Evolutionary conservation across 1,284 basidiomycete species (phyloP).

Genomic region (Cronartium quercuum): DNA sequence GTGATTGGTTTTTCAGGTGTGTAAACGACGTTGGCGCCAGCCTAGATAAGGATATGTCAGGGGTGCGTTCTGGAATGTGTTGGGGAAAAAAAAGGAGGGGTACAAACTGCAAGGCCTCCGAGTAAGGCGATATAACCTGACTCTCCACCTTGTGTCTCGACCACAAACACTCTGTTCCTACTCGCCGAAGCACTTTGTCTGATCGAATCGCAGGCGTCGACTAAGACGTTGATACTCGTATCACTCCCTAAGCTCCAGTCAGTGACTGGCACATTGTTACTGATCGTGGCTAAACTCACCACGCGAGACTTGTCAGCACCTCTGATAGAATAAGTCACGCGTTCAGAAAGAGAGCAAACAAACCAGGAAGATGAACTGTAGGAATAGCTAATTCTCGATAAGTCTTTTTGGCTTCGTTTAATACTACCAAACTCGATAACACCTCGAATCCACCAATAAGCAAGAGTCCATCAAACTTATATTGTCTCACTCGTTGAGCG

Average conservation of each 20-base stretch:
- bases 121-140: constrained; percentile 93
- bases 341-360: neutral
- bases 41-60: constrained; percentile 54
- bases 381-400: constrained; percentile 91
- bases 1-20: constrained; percentile 86
- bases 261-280: constrained; percentile 95
- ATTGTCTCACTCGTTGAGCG: constrained; percentile 82
- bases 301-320: neutral
- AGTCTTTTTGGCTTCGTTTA: constrained; percentile 70
- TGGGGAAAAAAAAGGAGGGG: neutral
- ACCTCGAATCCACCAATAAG: constrained; percentile 96
- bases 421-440: constrained; percentile 68
- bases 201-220: constrained; percentile 94
- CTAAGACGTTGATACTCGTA: constrained; percentile 92
- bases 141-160: constrained; percentile 94
- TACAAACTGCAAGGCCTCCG: constrained; percentile 82
- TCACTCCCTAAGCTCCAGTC: constrained; percentile 93
- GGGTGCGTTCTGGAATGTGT: constrained; percentile 21
- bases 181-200: constrained; percentile 95
- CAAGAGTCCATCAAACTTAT: constrained; percentile 71
- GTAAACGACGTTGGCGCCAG: constrained; percentile 86
- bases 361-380: constrained; percentile 72
- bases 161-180: constrained; percentile 89
- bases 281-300: constrained; percentile 67
- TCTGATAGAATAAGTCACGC: neutral